These are phyloP conservation scores for Colletotrichum graminicola DNA, from an alignment of 2,329 filamentous ascomycete species.

Conservation along the genomic window DNA sequence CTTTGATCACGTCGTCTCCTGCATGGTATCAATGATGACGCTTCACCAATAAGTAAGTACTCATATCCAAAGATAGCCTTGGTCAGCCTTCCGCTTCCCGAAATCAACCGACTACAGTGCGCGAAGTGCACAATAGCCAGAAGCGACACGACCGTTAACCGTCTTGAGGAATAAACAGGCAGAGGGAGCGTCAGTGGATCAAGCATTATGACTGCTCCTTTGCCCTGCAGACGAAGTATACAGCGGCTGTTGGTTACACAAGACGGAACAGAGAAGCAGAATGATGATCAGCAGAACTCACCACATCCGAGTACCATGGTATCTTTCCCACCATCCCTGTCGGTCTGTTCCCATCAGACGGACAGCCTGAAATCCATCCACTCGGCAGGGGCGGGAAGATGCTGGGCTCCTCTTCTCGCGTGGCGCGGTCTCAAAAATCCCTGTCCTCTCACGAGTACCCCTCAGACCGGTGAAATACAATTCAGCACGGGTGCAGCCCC, in stretches of 20 bases:
- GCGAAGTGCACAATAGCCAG: slow-evolving; percentile 1
- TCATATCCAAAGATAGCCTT: slow-evolving; percentile 23
- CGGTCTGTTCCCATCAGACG: slow-evolving; percentile 38
- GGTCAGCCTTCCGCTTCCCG: slow-evolving; percentile 16
- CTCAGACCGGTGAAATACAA: slow-evolving; percentile 58
- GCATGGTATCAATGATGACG: slow-evolving; percentile 37
- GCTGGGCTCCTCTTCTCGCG: slow-evolving; percentile 43
- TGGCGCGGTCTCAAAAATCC: slow-evolving; percentile 45
- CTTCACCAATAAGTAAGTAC: slow-evolving; percentile 38
- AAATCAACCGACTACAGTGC: slow-evolving; percentile 19
- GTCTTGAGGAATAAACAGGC: background rate
- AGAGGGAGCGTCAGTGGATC: slow-evolving; percentile 24
- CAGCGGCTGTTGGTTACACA: slow-evolving; percentile 37
- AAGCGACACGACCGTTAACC: background rate
- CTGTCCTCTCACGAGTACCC: slow-evolving; percentile 52
- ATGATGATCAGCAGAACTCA: slow-evolving; percentile 40
- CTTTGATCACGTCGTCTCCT: slow-evolving; percentile 36
- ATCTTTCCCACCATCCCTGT: slow-evolving; percentile 30
- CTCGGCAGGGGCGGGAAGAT: slow-evolving; percentile 42
- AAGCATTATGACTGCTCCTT: background rate
- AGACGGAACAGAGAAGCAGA: slow-evolving; percentile 26
- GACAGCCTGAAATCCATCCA: slow-evolving; percentile 42
- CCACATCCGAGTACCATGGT: slow-evolving; percentile 32
- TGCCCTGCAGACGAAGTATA: slow-evolving; percentile 28
- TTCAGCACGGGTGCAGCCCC: slow-evolving; percentile 53